Evolutionary conservation across 352 stramenopile genomes (phyloP), one percentile per base, ranked within the genome.

Genomic region (Bremia lactucae): DNA sequence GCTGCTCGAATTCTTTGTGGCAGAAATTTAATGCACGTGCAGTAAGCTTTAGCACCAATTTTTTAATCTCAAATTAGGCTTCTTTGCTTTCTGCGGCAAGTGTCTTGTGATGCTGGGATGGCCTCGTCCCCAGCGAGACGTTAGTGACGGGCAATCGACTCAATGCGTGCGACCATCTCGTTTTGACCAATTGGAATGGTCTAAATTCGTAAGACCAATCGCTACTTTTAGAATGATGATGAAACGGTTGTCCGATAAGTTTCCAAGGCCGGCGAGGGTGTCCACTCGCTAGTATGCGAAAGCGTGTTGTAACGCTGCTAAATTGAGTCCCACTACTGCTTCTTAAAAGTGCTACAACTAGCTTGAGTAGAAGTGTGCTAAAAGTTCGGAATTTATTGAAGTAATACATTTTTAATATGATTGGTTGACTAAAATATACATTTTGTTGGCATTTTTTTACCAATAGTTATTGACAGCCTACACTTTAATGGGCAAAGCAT

Each of bases 401-500:
- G n/a, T n/a, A n/a, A n/a, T n/a, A n/a, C n/a, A n/a, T n/a, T n/a
- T n/a, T n/a, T n/a, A n/a, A n/a, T n/a, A n/a, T n/a, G n/a, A n/a
- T n/a, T n/a, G n/a, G n/a, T n/a, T n/a, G n/a, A n/a, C n/a, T n/a
- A n/a, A n/a, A n/a, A n/a, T n/a, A n/a, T n/a, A n/a, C n/a, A n/a
- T n/a, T n/a, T n/a, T n/a, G n/a, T n/a, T n/a, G n/a, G n/a, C n/a
- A n/a, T n/a, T n/a, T n/a, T n/a, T n/a, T n/a, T n/a, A n/a, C n/a
- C n/a, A n/a, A n/a, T n/a, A n/a, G n/a, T 22, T 37, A 10, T 24
- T 15, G 24, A 6, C 16, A 13, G 43, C 25, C 14, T 31, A 18
- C 21, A 19, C 16, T 29, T 26, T 26, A 20, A 83, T 73, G 59
- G 75, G 47, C 51, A 52, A 54, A 26, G 18, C 35, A 20, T 47